phyloP scores from a whole-genome alignment of 345 rosid genomes.

The Pseudoturritis turrita region DNA sequence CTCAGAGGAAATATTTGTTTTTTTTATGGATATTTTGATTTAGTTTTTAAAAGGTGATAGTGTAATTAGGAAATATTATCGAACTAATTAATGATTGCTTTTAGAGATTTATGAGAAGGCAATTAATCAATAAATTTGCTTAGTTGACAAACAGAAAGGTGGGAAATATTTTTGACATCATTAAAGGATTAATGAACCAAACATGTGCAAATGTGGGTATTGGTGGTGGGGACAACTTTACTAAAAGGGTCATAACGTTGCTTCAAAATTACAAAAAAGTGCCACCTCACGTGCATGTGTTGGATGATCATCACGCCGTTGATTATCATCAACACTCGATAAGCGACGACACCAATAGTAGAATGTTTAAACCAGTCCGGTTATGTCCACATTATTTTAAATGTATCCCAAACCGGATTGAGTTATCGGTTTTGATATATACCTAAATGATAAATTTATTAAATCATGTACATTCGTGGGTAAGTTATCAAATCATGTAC shows the following conservation, averaged over 20 bases:
- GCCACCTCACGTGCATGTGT: constrained; percentile 34
- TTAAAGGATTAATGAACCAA: constrained; percentile 15
- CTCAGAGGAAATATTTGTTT: not conserved
- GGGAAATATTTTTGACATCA: not conserved
- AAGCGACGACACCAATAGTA: not conserved
- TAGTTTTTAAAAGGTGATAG: too few species aligned
- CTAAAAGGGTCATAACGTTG: constrained; percentile 20
- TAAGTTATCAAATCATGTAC: not conserved
- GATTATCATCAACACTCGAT: constrained; percentile 21
- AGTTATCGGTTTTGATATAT: not conserved
- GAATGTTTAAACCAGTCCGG: not conserved
- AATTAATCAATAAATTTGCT: not conserved
- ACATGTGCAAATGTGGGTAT: constrained; percentile 33
- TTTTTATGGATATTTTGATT: not conserved
- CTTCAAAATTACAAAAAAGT: constrained; percentile 21
- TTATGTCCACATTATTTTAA: not conserved
- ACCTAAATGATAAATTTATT: not conserved
- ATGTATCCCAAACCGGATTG: not conserved
- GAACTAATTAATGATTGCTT: not conserved
- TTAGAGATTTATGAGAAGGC: not conserved
- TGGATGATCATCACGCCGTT: constrained; percentile 24
- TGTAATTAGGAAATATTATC: not conserved
- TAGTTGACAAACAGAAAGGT: constrained; percentile 19
- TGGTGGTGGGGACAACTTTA: constrained; percentile 31
- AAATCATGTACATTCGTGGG: not conserved